A percentile compares a stretch with the other conserved stretches of the same genome.
phyloP scores from a whole-genome alignment of 371 early-diverging fungal genomes.

The Mucor piriformis region DNA sequence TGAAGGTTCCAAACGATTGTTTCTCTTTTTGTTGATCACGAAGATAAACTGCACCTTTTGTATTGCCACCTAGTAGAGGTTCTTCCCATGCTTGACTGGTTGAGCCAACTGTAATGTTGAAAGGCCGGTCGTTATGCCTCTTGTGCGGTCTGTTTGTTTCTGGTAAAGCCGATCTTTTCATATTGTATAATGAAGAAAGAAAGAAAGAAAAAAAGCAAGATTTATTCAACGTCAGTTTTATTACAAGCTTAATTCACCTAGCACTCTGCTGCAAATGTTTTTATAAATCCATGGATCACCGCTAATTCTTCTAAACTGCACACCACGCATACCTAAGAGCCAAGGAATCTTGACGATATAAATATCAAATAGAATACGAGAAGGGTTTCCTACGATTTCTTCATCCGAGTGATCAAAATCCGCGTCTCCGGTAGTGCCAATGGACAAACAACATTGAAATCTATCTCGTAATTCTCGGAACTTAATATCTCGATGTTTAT shows the following conservation, averaged over 20 bases:
- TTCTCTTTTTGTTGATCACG: neutral
- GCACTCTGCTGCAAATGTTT: slow-evolving; percentile 60
- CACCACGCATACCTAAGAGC: slow-evolving; percentile 67
- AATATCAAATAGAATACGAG: slow-evolving; percentile 59
- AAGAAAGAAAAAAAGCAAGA: neutral
- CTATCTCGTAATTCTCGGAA: slow-evolving; percentile 63
- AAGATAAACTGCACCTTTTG: slow-evolving; percentile 4
- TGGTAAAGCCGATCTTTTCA: neutral
- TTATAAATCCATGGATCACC: slow-evolving; percentile 77
- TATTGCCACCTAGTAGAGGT: slow-evolving; percentile 2
- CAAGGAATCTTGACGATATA: slow-evolving; percentile 66
- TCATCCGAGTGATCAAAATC: slow-evolving; percentile 6
- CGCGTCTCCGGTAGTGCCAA: slow-evolving; percentile 13
- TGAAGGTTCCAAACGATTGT: neutral
- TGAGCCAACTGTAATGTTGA: neutral
- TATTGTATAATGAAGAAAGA: neutral
- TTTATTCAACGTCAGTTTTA: neutral
- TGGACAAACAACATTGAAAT: slow-evolving; percentile 54
- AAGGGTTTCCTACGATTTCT: neutral
- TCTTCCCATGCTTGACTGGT: neutral
- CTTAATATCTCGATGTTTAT: slow-evolving; percentile 35
- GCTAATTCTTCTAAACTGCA: slow-evolving; percentile 70
- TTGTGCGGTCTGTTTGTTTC: neutral
- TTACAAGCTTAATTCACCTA: slow-evolving; percentile 59
- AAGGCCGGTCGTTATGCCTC: neutral